A percentile compares a stretch with the other conserved stretches of the same genome.
phyloP scores from a whole-genome alignment of 192 early-diverging fungal species.

The Rhizophagus sp. region DNA sequence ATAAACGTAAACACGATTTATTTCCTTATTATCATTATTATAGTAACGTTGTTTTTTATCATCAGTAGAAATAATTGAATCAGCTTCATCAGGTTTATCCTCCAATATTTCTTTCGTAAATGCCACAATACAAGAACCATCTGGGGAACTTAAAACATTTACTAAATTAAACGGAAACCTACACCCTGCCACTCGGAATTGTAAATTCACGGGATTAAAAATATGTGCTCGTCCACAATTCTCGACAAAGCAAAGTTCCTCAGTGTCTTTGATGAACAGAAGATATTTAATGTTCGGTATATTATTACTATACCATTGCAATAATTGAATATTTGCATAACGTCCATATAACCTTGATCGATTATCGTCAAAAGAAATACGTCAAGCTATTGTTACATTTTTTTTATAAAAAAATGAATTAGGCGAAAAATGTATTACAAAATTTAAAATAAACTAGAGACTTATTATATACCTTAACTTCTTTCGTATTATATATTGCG shows the following conservation, averaged over 20 bases:
- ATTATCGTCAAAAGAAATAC: conserved; percentile 1
- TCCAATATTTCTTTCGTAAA: neutral
- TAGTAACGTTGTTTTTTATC: no score
- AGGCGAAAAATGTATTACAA: no score
- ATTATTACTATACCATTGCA: neutral
- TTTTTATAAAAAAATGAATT: no score
- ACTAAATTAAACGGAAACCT: neutral
- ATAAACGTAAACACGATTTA: neutral
- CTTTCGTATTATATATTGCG: no score
- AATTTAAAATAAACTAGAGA: no score
- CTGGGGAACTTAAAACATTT: conserved; percentile 2
- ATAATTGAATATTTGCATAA: neutral
- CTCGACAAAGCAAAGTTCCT: conserved; percentile 6
- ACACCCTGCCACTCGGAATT: neutral
- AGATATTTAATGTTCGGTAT: neutral
- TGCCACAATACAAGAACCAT: conserved; percentile 12
- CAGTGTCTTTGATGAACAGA: conserved; percentile 10
- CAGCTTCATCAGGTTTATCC: neutral
- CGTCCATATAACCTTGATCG: neutral
- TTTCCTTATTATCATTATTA: neutral
- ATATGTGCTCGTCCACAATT: neutral
- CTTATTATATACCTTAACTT: neutral
- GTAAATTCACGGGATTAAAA: neutral
- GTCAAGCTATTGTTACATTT: neutral
- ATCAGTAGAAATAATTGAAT: neutral